These are phyloP conservation scores for Termitomyces sp. DNA, from an alignment of 768 basidiomycete genomes.

Conservation along the genomic window DNA sequence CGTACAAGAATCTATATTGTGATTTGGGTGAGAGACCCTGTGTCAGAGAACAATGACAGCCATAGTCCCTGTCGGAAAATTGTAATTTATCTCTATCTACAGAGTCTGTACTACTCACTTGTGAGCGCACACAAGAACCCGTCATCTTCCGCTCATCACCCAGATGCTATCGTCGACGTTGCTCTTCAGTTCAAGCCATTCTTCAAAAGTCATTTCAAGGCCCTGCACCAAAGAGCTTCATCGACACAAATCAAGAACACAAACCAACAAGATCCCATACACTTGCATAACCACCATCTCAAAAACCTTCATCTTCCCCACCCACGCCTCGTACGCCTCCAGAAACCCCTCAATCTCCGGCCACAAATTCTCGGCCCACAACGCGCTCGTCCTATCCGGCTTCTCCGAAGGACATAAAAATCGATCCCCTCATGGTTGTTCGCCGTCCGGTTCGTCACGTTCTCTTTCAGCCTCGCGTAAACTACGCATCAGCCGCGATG, in stretches of 20 bases:
- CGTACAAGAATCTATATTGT: no score
- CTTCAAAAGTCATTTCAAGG: conserved; percentile 63
- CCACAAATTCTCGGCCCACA: conserved; percentile 91
- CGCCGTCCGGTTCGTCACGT: no score
- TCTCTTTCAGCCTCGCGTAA: no score
- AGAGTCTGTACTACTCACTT: conserved; percentile 48
- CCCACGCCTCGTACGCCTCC: conserved; percentile 67
- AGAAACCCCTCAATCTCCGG: conserved; percentile 55
- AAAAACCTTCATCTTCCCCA: conserved; percentile 79
- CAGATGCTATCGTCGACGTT: conserved; percentile 86
- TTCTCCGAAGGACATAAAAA: conserved; percentile 68
- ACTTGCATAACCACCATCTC: conserved; percentile 85
- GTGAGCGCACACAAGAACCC: conserved; percentile 88
- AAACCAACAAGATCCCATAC: conserved; percentile 28
- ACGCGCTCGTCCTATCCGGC: conserved; percentile 62
- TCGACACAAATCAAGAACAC: no score
- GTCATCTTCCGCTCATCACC: conserved; percentile 80
- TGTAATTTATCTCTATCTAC: no score
- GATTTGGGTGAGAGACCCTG: neutral
- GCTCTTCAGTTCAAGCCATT: conserved; percentile 62
- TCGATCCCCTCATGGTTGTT: conserved; percentile 87
- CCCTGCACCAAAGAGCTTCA: conserved; percentile 84
- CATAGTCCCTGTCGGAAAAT: conserved; percentile 68
- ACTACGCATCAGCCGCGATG: conserved; percentile 2
- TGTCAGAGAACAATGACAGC: conserved; percentile 38